Evolutionary conservation across 768 basidiomycete species (phyloP), one percentile per base, ranked within the genome.

Genomic region (Hydnum rufescens): DNA sequence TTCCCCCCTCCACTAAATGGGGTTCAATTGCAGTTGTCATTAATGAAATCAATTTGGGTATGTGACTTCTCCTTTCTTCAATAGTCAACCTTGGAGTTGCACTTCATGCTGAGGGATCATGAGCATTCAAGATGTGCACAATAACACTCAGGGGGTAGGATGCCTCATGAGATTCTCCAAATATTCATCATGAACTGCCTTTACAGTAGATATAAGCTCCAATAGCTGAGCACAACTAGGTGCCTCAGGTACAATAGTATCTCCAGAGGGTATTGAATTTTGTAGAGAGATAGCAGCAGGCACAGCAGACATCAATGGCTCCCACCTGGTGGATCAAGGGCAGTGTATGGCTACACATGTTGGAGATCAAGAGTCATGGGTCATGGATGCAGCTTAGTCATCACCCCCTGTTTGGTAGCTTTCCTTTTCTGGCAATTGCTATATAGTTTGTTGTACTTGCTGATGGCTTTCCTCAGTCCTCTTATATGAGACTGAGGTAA

Each of bases 21-120:
- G 8, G 97, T 92, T 52, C 97, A 68, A 66, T 99, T 95, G 62
- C 93, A 95, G 69, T 99, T 99, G 72, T 99, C 97, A 60, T 97
- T 78, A 51, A 99, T 75, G 53, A 96, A 78, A 2, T 97, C 86
- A 54, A 99, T 76, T 66, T 97, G 93, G 66, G 97, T 99, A 68
- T 95, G 89, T 22, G 86, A 74, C 66, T 96, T 96, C 68, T 99
- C 93, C 66, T 95, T 97, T 61, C 77, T 78, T 60, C 97, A 72
- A 60, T 82, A 95, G 56, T 90, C 87, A 49, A 97, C 74, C 13
- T 95, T 84, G 8, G 84, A 88, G 62, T 90, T 80, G 66, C 93
- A 99, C 62, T 93, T 74, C 28, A 93, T 97, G 3, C 95, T 93
- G 48, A 95, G 1, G 93, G 93, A 64, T 97, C 93, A 42, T 95